Conservation (phyloP, 306 rosid genomes). For the Arachis stenosperma region DNA sequence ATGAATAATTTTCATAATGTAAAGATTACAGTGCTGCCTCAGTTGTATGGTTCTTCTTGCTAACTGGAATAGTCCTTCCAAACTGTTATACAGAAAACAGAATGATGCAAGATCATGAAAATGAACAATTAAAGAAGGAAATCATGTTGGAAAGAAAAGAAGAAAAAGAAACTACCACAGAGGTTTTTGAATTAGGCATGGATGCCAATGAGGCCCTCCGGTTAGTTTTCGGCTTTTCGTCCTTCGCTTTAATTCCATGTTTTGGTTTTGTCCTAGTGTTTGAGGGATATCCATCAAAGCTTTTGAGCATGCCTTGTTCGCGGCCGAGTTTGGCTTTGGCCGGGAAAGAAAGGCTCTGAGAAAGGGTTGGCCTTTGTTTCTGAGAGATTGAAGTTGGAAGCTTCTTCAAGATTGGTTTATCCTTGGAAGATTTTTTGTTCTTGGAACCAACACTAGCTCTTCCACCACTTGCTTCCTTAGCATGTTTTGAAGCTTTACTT, state of each 20-base stretch:
- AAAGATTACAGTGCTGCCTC: conserved; percentile 54
- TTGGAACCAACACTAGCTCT: conserved; percentile 53
- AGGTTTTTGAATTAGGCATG: conserved; percentile 45
- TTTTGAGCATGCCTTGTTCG: conserved; percentile 67
- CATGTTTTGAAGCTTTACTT: conserved; percentile 52
- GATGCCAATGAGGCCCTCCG: conserved; percentile 54
- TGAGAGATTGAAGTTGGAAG: conserved; percentile 43
- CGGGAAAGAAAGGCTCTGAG: conserved; percentile 89
- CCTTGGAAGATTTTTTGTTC: conserved; percentile 61
- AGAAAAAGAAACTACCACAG: conserved; percentile 47
- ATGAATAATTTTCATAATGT: background rate
- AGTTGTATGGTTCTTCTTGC: conserved; percentile 44
- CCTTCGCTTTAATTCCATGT: conserved; percentile 42
- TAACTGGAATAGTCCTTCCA: conserved; percentile 54
- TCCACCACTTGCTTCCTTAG: conserved; percentile 54
- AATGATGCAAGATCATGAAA: conserved; percentile 9
- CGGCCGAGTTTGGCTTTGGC: conserved; percentile 55
- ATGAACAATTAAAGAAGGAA: conserved; percentile 16
- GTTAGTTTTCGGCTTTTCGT: conserved; percentile 32
- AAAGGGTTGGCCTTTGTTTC: conserved; percentile 53
- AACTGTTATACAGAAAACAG: conserved; percentile 51
- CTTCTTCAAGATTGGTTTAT: conserved; percentile 54
- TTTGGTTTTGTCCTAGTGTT: conserved; percentile 50
- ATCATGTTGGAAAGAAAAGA: background rate
- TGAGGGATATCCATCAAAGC: conserved; percentile 57